Evolutionary conservation across 306 rosid genomes (phyloP), one percentile per base, ranked within the genome.

Genomic region (Vachellia collinsii): DNA sequence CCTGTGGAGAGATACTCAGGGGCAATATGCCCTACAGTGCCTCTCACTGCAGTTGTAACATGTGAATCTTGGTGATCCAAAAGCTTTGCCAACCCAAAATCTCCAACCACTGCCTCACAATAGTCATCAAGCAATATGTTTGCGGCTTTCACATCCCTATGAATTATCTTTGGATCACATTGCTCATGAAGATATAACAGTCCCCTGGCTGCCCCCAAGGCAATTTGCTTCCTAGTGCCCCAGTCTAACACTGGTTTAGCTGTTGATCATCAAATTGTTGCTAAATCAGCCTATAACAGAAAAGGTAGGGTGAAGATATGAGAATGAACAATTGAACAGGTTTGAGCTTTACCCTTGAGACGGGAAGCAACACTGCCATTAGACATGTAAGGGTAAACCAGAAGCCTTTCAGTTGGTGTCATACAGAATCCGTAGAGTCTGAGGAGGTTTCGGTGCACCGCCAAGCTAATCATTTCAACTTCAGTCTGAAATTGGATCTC

Each of bases 1-100:
- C 98, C 98, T 1, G 98, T 94, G 76, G 98, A 94, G 39, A 94
- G 97, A 85, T 94, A 94, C 66, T 94, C 98, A 0, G 98, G 98
- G 58, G 98, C 98, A 53, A 94, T 94, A 80, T 94, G 98, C 20
- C 98, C 98, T 59, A 92, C 97, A 0, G 98, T 94, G 50, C 98
- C 98, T 74, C 98, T 85, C 75, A 94, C 97, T 8, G 98, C 98
- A 12, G 98, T 94, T 69, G 98, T 94, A 48, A 94, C 98, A 53
- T 94, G 98, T 59, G 98, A 92, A 79, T 92, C 98, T 87, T 91
- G 89, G 78, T 94, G 98, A 85, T 94, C 97, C 81, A 94, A 84
- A 85, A 92, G 98, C 87, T 94, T 94, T 74, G 98, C 98, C 89
- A 94, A 83, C 73, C 97, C 98, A 47, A 94, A 94, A 89, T 94